phyloP scores from a whole-genome alignment of 1,139 yeast genomes.

The Pichia sp. region DNA sequence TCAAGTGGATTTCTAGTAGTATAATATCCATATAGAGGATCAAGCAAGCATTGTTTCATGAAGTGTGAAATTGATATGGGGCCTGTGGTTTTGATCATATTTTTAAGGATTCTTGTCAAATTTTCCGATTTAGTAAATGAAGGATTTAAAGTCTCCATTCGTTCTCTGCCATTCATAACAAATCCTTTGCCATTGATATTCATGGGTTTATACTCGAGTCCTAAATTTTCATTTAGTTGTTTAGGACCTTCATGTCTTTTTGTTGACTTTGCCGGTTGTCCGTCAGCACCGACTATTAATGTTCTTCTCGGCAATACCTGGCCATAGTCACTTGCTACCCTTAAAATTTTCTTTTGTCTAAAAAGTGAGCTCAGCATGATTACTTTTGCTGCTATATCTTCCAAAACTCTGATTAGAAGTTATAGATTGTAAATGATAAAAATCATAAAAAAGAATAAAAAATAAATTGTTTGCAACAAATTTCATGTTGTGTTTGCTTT shows the following conservation, averaged over 20 bases:
- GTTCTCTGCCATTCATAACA: slow-evolving; percentile 2
- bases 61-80: slow-evolving; percentile 68
- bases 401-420: too few species aligned
- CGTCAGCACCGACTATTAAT: slow-evolving; percentile 6
- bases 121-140: slow-evolving; percentile 11
- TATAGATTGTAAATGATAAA: too few species aligned
- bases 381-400: too few species aligned
- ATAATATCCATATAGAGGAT: slow-evolving; percentile 74
- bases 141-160: slow-evolving; percentile 4
- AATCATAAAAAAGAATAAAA: too few species aligned
- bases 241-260: not conserved
- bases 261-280: too few species aligned
- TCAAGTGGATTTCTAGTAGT: slow-evolving; percentile 74
- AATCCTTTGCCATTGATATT: not conserved
- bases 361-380: too few species aligned
- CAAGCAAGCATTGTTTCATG: slow-evolving; percentile 78
- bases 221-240: slow-evolving; percentile 2
- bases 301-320: too few species aligned
- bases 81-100: slow-evolving; percentile 62
- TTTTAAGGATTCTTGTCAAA: slow-evolving; percentile 32
- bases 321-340: too few species aligned
- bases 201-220: slow-evolving; percentile 11
- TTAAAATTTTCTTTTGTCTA: too few species aligned
- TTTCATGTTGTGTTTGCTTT: too few species aligned
- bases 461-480: too few species aligned